Evolutionary conservation across 2,329 filamentous ascomycete species (phyloP).

Genomic region (Knufia fluminis): DNA sequence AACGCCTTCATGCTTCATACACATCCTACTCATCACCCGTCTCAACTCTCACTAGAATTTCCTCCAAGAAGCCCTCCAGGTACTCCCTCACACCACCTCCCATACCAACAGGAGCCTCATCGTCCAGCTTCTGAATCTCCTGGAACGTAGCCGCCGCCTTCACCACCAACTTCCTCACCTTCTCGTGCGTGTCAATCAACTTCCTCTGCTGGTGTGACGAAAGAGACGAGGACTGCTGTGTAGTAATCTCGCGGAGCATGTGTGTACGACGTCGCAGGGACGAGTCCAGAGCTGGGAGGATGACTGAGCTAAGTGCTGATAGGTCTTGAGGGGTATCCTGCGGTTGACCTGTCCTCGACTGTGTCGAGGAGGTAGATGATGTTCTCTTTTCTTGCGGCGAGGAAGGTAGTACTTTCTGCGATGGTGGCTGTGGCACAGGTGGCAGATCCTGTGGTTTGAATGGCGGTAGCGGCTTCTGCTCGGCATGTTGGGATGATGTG

Average conservation of each 20-base stretch:
- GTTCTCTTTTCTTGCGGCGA: constrained; percentile 6
- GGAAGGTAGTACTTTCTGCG: constrained; percentile 9
- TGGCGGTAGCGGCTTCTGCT: constrained; percentile 25
- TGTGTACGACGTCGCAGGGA: constrained; percentile 70
- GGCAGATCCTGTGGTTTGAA: constrained; percentile 21
- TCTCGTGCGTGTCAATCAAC: constrained; percentile 71
- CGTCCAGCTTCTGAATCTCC: constrained; percentile 84
- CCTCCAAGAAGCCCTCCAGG: constrained; percentile 83
- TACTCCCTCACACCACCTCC: constrained; percentile 82
- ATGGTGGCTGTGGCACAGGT: constrained; percentile 12
- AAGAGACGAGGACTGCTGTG: constrained; percentile 16
- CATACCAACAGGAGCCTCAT: constrained; percentile 83
- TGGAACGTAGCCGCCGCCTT: constrained; percentile 76
- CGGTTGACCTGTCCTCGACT: constrained; percentile 38
- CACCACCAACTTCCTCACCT: constrained; percentile 68
- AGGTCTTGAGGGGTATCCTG: constrained; percentile 54
- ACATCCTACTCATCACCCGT: constrained; percentile 61
- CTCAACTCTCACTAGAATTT: constrained; percentile 85
- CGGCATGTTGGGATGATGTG: constrained; percentile 20
- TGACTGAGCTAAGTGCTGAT: constrained; percentile 80
- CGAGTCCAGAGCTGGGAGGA: constrained; percentile 85
- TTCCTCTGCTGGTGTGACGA: constrained; percentile 43
- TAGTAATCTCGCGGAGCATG: constrained; percentile 39
- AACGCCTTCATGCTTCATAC: too few relatives aligned
- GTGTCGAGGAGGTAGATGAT: constrained; percentile 42